Evolutionary conservation across 768 basidiomycete genomes (phyloP).

Genomic region (Amanita pseudoporphyria): DNA sequence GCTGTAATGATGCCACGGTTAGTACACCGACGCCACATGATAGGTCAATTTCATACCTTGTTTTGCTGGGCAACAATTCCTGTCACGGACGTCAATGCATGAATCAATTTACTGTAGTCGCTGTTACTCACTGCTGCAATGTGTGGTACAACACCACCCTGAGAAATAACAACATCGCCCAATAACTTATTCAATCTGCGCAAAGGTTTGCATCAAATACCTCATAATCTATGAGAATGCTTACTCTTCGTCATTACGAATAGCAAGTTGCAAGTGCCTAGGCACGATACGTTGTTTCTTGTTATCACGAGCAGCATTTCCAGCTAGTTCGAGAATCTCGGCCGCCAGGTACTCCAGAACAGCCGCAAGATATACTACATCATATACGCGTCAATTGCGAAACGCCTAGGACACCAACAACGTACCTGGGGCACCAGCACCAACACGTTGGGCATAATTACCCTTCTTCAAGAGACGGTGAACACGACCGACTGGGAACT

Average conservation of each 20-base stretch:
- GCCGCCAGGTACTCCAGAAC: slow-evolving; percentile 91
- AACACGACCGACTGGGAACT: slow-evolving; percentile 91
- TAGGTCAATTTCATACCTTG: slow-evolving; percentile 17
- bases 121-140: slow-evolving; percentile 41
- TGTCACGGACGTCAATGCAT: slow-evolving; percentile 10
- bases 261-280: slow-evolving; percentile 89
- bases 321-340: slow-evolving; percentile 90
- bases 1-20: too few species aligned
- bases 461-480: slow-evolving; percentile 83
- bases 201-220: not conserved
- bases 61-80: slow-evolving; percentile 35
- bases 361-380: slow-evolving; percentile 78
- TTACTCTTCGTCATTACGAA: slow-evolving; percentile 89
- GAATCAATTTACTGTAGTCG: not conserved
- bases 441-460: slow-evolving; percentile 82
- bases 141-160: slow-evolving; percentile 87
- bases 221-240: slow-evolving; percentile 16
- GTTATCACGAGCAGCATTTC: slow-evolving; percentile 84
- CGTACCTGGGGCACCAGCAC: slow-evolving; percentile 77
- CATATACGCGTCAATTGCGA: slow-evolving; percentile 3
- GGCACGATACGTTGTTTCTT: slow-evolving; percentile 96
- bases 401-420: not conserved
- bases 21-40: not conserved
- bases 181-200: slow-evolving; percentile 58
- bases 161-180: slow-evolving; percentile 84